Evolutionary conservation across 345 rosid species (phyloP).

Genomic region (Erucastrum elatum): DNA sequence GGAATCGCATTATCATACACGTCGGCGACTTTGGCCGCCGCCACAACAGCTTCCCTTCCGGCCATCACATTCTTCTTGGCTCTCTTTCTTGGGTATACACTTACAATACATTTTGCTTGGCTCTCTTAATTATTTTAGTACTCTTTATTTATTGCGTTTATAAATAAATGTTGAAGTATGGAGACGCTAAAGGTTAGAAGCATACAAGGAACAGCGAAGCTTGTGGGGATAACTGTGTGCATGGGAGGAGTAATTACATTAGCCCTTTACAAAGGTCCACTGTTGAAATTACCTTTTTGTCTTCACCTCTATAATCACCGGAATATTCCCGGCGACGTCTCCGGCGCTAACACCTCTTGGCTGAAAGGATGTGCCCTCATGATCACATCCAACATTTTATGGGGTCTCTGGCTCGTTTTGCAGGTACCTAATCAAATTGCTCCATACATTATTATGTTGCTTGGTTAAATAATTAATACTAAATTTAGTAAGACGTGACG

Average conservation of each 20-base stretch:
- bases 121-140: constrained; percentile 26
- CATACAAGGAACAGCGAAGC: constrained; percentile 63
- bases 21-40: constrained; percentile 83
- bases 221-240: constrained; percentile 63
- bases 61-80: constrained; percentile 93
- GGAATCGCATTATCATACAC: constrained; percentile 78
- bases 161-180: constrained; percentile 46
- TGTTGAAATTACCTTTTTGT: constrained; percentile 45
- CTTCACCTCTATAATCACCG: constrained; percentile 40
- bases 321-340: constrained; percentile 29
- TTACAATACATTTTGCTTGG: constrained; percentile 54
- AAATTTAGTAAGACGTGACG: neutral
- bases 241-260: constrained; percentile 61
- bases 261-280: constrained; percentile 81
- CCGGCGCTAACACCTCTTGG: constrained; percentile 59
- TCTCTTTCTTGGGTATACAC: constrained; percentile 57
- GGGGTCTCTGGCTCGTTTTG: constrained; percentile 87
- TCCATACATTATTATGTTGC: neutral
- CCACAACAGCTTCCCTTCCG: constrained; percentile 78
- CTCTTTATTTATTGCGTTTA: neutral
- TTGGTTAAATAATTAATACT: neutral
- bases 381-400: constrained; percentile 62
- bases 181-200: constrained; percentile 62
- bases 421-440: constrained; percentile 52
- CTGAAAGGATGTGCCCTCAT: constrained; percentile 83